Evolutionary conservation across 2,329 filamentous ascomycete species (phyloP), one percentile per base, ranked within the genome.

Genomic region (Cercospora berteroae): DNA sequence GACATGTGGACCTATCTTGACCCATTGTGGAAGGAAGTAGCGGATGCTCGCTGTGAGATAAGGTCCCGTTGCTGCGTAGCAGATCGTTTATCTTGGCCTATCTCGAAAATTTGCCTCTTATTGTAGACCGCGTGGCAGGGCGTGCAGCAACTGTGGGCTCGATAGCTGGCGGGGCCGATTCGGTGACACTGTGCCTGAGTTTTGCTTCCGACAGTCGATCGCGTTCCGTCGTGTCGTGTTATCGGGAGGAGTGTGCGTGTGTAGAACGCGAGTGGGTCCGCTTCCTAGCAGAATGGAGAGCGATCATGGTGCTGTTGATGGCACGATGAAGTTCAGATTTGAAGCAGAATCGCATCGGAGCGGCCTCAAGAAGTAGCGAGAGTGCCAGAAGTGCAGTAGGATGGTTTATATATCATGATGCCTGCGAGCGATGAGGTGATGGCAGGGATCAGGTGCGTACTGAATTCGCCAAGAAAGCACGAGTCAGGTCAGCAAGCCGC

Each of bases 71-170:
- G 48, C 29, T 58, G 55, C 55, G 25, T 33, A 58, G 55, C 29
- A 23, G 31, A 36, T 58, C 52, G 25, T 58, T 23, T 58, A 33
- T 58, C 27, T 58, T 58, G 55, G 55, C 55, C 55, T 58, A 58
- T 58, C 55, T 18, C 55, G 13, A 31, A 36, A 20, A 23, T 36
- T 8, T 25, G 29, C 18, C 39, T 20, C 29, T 57, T 23, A 25
- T 57, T n/a, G 18, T 57, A 6, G 55, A 20, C 5, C 55, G 27
- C 27, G 27, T 52, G 23, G 48, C 23, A 52, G 48, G 20, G 48
- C 48, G 48, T 52, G 48, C 48, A n/a, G 48, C 31, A 16, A 18
- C 6, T 10, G 55, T 58, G 27, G 55, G 8, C 55, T 33, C 55
- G 55, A 58, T 33, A 36, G 29, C 27, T 13, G 16, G n/a, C 10